phyloP scores from a whole-genome alignment of 352 stramenopile species.

The Pythium volutum region DNA sequence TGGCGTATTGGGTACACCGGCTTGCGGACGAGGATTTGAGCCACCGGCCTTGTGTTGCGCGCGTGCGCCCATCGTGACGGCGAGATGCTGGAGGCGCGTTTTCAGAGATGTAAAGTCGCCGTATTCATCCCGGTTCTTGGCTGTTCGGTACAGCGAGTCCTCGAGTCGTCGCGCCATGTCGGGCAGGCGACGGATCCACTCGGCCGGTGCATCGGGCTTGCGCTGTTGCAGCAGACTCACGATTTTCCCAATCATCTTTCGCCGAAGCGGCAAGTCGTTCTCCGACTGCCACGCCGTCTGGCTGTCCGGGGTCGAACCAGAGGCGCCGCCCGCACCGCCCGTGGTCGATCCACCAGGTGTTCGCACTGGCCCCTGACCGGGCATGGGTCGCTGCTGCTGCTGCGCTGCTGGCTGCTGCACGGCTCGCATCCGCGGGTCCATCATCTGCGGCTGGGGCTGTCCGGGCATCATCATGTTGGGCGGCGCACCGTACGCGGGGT shows the following conservation, averaged over 20 bases:
- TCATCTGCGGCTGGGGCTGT: conserved; percentile 33
- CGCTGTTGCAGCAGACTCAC: conserved; percentile 96
- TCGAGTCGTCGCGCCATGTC: conserved; percentile 98
- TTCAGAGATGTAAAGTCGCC: conserved; percentile 96
- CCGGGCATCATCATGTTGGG: conserved; percentile 68
- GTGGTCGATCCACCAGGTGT: conserved; percentile 35
- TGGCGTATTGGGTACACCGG: conserved; percentile 27
- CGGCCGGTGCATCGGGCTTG: conserved; percentile 94
- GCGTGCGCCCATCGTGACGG: conserved; percentile 86
- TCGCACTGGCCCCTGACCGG: conserved; percentile 30
- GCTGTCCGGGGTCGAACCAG: conserved; percentile 28
- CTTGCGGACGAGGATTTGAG: conserved; percentile 40
- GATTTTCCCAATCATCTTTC: conserved; percentile 92
- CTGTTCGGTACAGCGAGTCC: conserved; percentile 95
- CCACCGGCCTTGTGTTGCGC: conserved; percentile 70
- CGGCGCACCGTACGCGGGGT: conserved; percentile 47
- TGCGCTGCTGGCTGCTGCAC: conserved; percentile 33
- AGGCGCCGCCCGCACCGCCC: conserved; percentile 23
- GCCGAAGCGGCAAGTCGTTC: conserved; percentile 78
- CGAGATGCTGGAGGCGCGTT: conserved; percentile 95
- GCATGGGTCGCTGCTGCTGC: conserved; percentile 36
- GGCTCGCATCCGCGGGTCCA: conserved; percentile 44
- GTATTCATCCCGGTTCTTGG: conserved; percentile 94
- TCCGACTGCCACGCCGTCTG: conserved; percentile 86
- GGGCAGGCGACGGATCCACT: conserved; percentile 97